Conservation (phyloP, 179 eudicot species). For the Actinidia arguta region DNA sequence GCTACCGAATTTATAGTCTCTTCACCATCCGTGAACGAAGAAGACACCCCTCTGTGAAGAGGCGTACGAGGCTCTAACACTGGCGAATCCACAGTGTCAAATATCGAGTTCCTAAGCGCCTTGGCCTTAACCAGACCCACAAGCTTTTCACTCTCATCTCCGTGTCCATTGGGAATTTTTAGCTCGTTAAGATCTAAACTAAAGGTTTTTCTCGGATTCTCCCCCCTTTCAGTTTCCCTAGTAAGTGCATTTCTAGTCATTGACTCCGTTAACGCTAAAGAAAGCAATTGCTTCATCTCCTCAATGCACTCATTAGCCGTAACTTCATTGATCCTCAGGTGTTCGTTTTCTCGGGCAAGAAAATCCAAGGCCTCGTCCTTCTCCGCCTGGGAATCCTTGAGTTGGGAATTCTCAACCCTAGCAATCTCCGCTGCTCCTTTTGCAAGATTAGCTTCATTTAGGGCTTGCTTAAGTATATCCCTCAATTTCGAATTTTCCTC, state of each 20-base stretch:
- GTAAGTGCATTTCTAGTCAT: not conserved
- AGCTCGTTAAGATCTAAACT: slow-evolving; percentile 53
- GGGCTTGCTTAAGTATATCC: slow-evolving; percentile 84
- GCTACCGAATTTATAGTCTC: slow-evolving; percentile 34
- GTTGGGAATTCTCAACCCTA: slow-evolving; percentile 62
- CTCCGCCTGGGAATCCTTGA: slow-evolving; percentile 59
- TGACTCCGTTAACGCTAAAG: slow-evolving; percentile 29
- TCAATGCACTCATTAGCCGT: slow-evolving; percentile 65
- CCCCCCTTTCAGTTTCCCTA: slow-evolving; percentile 15
- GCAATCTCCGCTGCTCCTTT: slow-evolving; percentile 83
- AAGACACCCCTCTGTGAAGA: slow-evolving; percentile 35
- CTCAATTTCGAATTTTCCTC: slow-evolving; percentile 77
- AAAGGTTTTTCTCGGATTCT: slow-evolving; percentile 15
- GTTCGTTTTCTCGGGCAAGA: slow-evolving; percentile 71
- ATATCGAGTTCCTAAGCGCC: slow-evolving; percentile 78
- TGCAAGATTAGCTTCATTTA: slow-evolving; percentile 80
- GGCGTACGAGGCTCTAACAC: slow-evolving; percentile 47
- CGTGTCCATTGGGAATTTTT: slow-evolving; percentile 31
- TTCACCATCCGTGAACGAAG: slow-evolving; percentile 42
- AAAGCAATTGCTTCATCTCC: slow-evolving; percentile 55
- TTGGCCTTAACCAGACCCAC: slow-evolving; percentile 19
- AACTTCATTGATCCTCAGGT: slow-evolving; percentile 57
- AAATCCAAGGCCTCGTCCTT: slow-evolving; percentile 63
- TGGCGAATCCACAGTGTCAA: slow-evolving; percentile 55
- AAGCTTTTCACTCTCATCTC: slow-evolving; percentile 30